phyloP scores from a whole-genome alignment of 768 basidiomycete genomes.

The Filobasidium floriforme region DNA sequence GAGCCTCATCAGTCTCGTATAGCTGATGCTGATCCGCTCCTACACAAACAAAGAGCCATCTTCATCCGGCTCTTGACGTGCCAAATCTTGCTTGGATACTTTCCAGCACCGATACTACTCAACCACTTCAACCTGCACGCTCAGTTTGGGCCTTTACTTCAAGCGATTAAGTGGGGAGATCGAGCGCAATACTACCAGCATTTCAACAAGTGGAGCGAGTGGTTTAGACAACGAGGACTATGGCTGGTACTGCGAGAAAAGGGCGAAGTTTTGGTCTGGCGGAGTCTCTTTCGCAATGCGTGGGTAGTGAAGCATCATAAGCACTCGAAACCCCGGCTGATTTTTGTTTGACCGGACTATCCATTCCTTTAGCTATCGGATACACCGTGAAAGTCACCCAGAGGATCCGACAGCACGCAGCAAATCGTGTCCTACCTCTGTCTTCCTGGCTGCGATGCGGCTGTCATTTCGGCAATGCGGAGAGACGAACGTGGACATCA shows the following conservation, averaged over 20 bases:
- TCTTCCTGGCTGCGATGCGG: slow-evolving; percentile 13
- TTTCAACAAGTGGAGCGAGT: slow-evolving; percentile 21
- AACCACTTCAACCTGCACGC: slow-evolving; percentile 22
- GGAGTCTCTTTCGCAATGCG: slow-evolving; percentile 25
- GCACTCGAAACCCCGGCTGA: too few relatives aligned
- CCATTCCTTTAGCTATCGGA: slow-evolving; percentile 12
- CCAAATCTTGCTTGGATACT: slow-evolving; percentile 23
- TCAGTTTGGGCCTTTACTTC: slow-evolving; percentile 22
- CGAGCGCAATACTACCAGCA: slow-evolving; percentile 19
- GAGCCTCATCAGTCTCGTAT: too few relatives aligned
- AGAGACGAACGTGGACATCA: slow-evolving; percentile 15
- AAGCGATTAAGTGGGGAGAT: slow-evolving; percentile 21
- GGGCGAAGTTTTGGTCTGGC: slow-evolving; percentile 24
- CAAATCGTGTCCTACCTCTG: slow-evolving; percentile 14
- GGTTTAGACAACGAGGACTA: slow-evolving; percentile 20
- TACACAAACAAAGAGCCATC: slow-evolving; percentile 11
- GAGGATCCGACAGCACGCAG: slow-evolving; percentile 6
- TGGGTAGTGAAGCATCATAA: slow-evolving; percentile 8
- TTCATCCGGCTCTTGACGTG: slow-evolving; percentile 24
- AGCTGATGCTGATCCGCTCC: neutral
- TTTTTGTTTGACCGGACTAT: neutral
- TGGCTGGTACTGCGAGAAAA: slow-evolving; percentile 25
- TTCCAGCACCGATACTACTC: slow-evolving; percentile 11
- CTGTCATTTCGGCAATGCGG: slow-evolving; percentile 12
- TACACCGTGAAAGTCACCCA: slow-evolving; percentile 16